Conservation (phyloP, 805 yeast genomes). For the Metschnikowia vanudenii region DNA sequence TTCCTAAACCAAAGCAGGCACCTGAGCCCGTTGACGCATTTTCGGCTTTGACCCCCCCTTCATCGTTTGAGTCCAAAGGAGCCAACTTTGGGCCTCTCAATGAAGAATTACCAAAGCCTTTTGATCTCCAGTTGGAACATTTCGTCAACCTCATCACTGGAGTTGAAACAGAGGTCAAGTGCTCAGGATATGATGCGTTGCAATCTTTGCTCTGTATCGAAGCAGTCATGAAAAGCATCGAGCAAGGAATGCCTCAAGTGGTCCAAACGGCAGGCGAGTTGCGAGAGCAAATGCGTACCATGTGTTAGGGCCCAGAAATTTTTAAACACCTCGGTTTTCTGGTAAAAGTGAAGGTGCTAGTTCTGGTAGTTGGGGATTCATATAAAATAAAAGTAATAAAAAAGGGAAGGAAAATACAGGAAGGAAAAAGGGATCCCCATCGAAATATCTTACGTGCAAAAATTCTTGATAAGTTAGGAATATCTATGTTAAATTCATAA, state of each 20-base stretch:
- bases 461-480: no score
- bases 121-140: conserved; percentile 40
- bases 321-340: not conserved
- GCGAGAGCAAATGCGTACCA: conserved; percentile 3
- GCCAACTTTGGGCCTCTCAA: conserved; percentile 9
- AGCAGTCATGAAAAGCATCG: conserved; percentile 33
- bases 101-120: conserved; percentile 27
- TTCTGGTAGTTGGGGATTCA: not conserved
- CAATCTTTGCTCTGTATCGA: conserved; percentile 35
- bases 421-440: not conserved
- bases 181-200: conserved; percentile 36
- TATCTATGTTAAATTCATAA: no score
- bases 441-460: no score
- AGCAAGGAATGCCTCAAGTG: conserved; percentile 29
- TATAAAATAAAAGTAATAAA: not conserved
- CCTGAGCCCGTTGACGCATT: conserved; percentile 2
- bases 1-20: not conserved
- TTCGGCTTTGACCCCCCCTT: conserved; percentile 29
- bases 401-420: not conserved
- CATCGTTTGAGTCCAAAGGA: conserved; percentile 28
- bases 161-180: conserved; percentile 25
- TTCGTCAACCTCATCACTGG: conserved; percentile 36
- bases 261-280: conserved; percentile 9
- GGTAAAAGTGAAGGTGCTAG: not conserved
- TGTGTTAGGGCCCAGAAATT: not conserved